Base-by-base conservation (phyloP, 129 eudicot genomes). In the Erigeron canadensis region DNA sequence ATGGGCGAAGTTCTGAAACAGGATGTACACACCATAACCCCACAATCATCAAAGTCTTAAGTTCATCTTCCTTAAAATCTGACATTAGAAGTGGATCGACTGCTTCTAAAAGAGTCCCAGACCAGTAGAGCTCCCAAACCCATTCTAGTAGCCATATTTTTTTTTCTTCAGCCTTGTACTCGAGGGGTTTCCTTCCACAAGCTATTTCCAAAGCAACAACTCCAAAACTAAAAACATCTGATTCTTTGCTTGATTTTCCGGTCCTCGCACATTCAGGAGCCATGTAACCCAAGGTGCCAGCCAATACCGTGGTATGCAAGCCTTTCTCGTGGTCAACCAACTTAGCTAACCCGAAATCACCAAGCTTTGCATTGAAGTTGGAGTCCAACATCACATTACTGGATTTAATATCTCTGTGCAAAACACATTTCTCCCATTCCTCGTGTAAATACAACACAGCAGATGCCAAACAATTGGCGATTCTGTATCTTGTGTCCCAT, bases 21-120 rank as follows among this genome's bases (percentile, higher is more conserved):
- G 86, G 85, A 45, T 86, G 82, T 9, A 85, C 88, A 21, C 91
- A 86, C 91, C 87, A 86, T 34, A 86, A 74, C 60, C 88, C 88
- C 1, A 86, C 77, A 2, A 76, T 68, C 79, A 86, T 78, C 69
- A 86, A 51, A 8, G 68, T 46, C 42, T 73, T 64, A 38, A 84
- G 69, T 56, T 84, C 73, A 9, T 73, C 51, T 70, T 59, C 79
- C 3, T 68, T 56, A 46, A 61, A 79, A 21, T 72, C 75, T 8
- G 11, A 44, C 4, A 2, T 3, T 28, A 28, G 34, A 28, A 1
- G 34, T 0, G 34, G 34, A 28, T 28, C 34, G 3, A 28, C 34
- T 28, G 34, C 34, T 28, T 28, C 34, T 28, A 28, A 13, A 43
- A 85, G 61, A 3, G 43, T 64, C 34, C 58, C 69, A 9, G 12